These are phyloP conservation scores for Camellia japonica DNA, from an alignment of 148 eudicot species.

Conservation along the genomic window DNA sequence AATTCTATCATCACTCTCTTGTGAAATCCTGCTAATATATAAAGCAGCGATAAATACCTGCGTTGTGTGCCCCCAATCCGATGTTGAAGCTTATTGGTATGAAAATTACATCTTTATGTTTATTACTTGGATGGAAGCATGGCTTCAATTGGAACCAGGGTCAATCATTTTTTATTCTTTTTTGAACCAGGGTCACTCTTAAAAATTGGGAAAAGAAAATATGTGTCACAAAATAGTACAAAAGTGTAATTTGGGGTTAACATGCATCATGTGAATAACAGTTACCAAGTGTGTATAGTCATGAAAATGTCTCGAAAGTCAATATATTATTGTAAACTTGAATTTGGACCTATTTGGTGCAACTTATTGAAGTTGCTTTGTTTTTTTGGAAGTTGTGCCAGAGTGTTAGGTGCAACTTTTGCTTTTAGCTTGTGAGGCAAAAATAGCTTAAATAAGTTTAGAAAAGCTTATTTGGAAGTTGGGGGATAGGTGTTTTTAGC, in stretches of 20 bases:
- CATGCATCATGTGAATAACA: conserved; percentile 3
- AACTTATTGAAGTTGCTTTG: too few species aligned
- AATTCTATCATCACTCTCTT: background rate
- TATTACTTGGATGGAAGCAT: background rate
- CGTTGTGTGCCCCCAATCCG: too few species aligned
- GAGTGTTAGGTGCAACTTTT: too few species aligned
- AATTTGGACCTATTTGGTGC: background rate
- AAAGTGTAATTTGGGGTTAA: background rate
- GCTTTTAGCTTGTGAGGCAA: too few species aligned
- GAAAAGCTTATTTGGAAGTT: too few species aligned
- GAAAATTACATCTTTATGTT: background rate
- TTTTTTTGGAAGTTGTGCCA: too few species aligned
- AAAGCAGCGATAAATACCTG: too few species aligned
- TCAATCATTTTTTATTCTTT: background rate
- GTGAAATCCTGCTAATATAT: background rate
- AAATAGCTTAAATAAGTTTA: too few species aligned
- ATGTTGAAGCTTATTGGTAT: background rate
- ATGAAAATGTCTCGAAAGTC: background rate
- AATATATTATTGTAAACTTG: background rate
- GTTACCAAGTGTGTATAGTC: background rate
- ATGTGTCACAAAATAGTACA: background rate
- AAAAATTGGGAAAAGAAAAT: background rate
- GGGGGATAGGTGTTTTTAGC: too few species aligned
- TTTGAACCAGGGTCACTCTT: background rate
- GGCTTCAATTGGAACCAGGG: background rate